Conservation (phyloP, 2,329 filamentous ascomycete species). For the Aspergillus brunneoviolaceus region DNA sequence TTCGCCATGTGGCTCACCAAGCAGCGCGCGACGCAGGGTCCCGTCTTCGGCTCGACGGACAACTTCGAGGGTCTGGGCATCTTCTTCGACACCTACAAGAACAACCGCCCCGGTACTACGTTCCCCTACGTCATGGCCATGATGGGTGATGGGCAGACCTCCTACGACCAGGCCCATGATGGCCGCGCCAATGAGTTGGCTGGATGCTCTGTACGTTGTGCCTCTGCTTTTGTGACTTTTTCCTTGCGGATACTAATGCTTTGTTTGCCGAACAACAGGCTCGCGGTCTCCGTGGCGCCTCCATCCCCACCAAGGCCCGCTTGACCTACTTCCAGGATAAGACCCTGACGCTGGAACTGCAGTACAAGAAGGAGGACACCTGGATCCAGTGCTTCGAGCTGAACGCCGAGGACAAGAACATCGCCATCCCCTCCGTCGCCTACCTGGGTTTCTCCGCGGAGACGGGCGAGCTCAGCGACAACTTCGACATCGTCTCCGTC, state of each 20-base stretch:
- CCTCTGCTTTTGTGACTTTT: too few species aligned
- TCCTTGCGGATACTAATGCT: too few species aligned
- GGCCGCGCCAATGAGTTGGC: constrained; percentile 91
- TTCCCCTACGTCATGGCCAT: constrained; percentile 99
- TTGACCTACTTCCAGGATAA: constrained; percentile 98
- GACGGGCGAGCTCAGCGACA: constrained; percentile 94
- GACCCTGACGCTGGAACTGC: constrained; percentile 81
- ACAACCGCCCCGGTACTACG: constrained; percentile 90
- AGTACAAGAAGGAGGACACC: constrained; percentile 86
- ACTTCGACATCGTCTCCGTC: constrained; percentile 92
- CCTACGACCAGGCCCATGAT: constrained; percentile 91
- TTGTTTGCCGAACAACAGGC: constrained; percentile 49
- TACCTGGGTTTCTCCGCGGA: constrained; percentile 68
- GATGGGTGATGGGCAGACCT: constrained; percentile 85
- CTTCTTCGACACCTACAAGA: constrained; percentile 99
- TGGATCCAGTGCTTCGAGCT: constrained; percentile 89
- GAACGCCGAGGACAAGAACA: constrained; percentile 59
- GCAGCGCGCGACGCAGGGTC: constrained; percentile 74
- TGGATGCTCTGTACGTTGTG: constrained; percentile 71
- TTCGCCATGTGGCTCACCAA: constrained; percentile 98
- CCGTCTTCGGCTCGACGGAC: constrained; percentile 85
- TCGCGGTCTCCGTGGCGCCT: constrained; percentile 78
- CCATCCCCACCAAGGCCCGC: constrained; percentile 77
- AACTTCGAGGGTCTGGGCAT: constrained; percentile 91
- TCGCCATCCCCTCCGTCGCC: constrained; percentile 72